Evolutionary conservation across 1,139 yeast species (phyloP).

Genomic region (Sugiyamaella paludigena): DNA sequence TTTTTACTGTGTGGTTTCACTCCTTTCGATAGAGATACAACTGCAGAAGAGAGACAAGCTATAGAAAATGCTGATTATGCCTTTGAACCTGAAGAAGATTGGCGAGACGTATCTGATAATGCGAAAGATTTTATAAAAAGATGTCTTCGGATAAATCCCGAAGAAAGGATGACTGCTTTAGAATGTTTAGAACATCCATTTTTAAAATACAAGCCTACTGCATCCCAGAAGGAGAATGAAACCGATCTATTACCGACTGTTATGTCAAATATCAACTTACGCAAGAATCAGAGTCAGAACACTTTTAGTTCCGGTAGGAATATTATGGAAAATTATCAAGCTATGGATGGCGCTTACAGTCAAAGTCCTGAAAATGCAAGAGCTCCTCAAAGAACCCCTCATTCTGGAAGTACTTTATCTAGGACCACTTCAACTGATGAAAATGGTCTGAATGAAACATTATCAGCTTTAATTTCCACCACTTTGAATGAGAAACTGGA

Average conservation of each 20-base stretch:
- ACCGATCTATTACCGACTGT: conserved; percentile 39
- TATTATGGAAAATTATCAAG: conserved; percentile 19
- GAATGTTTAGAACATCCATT: conserved; percentile 54
- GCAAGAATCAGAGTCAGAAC: conserved; percentile 23
- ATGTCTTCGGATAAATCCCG: conserved; percentile 53
- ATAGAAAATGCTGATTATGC: conserved; percentile 55
- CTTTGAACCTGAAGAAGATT: conserved; percentile 60
- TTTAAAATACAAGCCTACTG: conserved; percentile 26
- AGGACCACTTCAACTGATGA: conserved; percentile 17
- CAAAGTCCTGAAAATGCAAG: conserved; percentile 33
- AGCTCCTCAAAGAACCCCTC: conserved; percentile 16
- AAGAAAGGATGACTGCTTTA: conserved; percentile 48
- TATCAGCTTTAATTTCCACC: conserved; percentile 3
- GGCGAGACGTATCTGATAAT: conserved; percentile 52
- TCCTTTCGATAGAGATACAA: conserved; percentile 76
- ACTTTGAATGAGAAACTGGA: conserved; percentile 2
- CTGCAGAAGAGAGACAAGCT: conserved; percentile 65
- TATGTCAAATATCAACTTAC: conserved; percentile 33
- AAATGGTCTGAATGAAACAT: conserved; percentile 1
- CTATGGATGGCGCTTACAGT: conserved; percentile 40
- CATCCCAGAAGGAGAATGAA: conserved; percentile 19
- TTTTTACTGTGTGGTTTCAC: conserved; percentile 73
- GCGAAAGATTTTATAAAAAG: conserved; percentile 59
- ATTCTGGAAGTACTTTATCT: conserved; percentile 15
- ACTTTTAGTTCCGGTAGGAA: conserved; percentile 13